These are phyloP conservation scores for Ophiostoma himal-ulmi DNA, from an alignment of 2,329 filamentous ascomycete genomes.

Conservation along the genomic window DNA sequence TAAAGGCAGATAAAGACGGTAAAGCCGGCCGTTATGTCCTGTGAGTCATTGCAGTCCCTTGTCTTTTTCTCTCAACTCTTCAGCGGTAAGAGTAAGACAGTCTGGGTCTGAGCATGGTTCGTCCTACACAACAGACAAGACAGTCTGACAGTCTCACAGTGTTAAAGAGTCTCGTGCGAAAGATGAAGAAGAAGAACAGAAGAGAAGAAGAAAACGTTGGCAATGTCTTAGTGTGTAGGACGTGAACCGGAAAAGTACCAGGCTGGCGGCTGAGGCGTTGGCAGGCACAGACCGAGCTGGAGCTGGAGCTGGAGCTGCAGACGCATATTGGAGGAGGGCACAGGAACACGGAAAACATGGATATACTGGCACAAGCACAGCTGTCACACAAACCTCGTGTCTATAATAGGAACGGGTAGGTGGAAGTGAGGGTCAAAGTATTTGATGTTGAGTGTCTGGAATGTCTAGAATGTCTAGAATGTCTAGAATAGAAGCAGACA, in stretches of 20 bases:
- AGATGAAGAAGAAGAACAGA: neutral
- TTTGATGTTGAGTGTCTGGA: neutral
- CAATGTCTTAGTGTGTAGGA: neutral
- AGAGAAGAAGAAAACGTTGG: neutral
- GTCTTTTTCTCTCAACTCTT: neutral
- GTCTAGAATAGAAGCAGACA: neutral
- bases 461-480: neutral
- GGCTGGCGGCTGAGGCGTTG: neutral
- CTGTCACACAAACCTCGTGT: constrained; percentile 7
- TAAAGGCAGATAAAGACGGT: too few species aligned
- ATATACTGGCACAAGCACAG: neutral
- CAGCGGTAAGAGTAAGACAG: neutral
- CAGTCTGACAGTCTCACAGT: neutral
- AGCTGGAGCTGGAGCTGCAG: neutral
- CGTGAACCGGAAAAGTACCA: neutral
- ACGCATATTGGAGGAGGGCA: neutral
- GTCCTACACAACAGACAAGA: neutral
- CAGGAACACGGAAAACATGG: constrained; percentile 8
- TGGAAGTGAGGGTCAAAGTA: neutral
- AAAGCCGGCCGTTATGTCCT: neutral
- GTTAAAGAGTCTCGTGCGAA: constrained; percentile 1
- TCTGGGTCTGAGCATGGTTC: neutral
- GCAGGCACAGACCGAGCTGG: neutral
- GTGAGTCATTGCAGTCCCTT: neutral
- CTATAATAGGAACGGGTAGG: neutral